Evolutionary conservation across 345 rosid genomes (phyloP).

Genomic region (Arabidopsis suecica): DNA sequence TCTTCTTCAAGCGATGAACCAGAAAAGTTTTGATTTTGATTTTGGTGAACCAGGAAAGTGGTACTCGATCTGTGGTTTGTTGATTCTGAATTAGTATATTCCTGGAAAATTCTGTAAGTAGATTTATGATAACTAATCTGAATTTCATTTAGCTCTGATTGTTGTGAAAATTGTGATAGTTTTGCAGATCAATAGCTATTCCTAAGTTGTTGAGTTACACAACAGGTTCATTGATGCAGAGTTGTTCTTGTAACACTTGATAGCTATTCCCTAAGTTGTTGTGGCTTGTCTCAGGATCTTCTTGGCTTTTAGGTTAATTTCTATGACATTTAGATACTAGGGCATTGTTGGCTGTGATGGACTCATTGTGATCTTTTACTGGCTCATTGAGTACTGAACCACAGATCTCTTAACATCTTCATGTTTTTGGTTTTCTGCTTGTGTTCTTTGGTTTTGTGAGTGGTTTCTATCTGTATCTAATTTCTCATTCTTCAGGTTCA

Average conservation of each 20-base stretch:
- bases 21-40: background rate
- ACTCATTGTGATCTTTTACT: conserved; percentile 5
- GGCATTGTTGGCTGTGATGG: background rate
- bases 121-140: background rate
- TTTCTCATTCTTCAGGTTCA: conserved; percentile 32
- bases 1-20: conserved; percentile 15
- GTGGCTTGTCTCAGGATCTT: conserved; percentile 29
- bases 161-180: background rate
- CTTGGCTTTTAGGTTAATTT: background rate
- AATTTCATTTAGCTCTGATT: background rate
- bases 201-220: conserved; percentile 6
- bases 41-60: background rate
- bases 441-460: conserved; percentile 11
- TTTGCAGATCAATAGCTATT: background rate
- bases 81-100: conserved; percentile 27
- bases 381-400: background rate
- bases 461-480: conserved; percentile 17
- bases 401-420: background rate
- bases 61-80: conserved; percentile 3
- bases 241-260: conserved; percentile 1
- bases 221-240: conserved; percentile 8
- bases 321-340: background rate
- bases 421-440: background rate
- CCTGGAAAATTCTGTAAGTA: background rate
- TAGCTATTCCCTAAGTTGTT: background rate